Base-by-base conservation (phyloP, 1,139 yeast species). In the Hyphopichia khmerensis region DNA sequence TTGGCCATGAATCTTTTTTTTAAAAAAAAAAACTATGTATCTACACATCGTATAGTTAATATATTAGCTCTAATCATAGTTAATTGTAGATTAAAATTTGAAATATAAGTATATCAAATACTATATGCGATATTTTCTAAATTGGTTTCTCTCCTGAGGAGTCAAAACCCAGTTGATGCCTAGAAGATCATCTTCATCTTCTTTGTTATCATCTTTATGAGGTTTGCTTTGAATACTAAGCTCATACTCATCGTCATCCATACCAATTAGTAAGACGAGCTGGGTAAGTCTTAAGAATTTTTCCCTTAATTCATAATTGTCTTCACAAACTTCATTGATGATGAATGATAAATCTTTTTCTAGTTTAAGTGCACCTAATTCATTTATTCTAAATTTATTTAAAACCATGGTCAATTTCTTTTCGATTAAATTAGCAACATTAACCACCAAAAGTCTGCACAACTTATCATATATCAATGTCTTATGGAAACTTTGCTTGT, bases 211-310 rank as follows among this genome's bases (percentile, higher is more conserved):
- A 38, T 48, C 38, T 19, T 36, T 39, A 14, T 11, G 24, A n/a
- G 39, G 34, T 27, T 39, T 10, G 42, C 53, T 60, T 34, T 58
- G 57, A 29, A 58, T 53, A 44, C 72, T 67, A 49, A 71, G 67
- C 36, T 69, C 75, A 43, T 72, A 73, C 52, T 87, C 95, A 42
- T 84, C 93, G 47, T 87, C 93, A 52, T 89, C 96, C 69, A 89
- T 76, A 2, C 96, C 95, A 33, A 90, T 72, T 38, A 89, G 69
- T 69, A 88, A 77, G 9, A 89, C 86, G 38, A 91, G 75, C 60
- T 91, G 98, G 0, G 96, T 89, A 3, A 89, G 82, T 46, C 89
- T 74, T 2, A 86, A 75, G 57, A 91, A 93, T 55, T 80, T 79
- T 47, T 88, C 93, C 48, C 96, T 73, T 52, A 90, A 67, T 37